These are phyloP conservation scores for Amorphotheca resinae DNA, from an alignment of 495 filamentous ascomycete genomes.

Conservation along the genomic window DNA sequence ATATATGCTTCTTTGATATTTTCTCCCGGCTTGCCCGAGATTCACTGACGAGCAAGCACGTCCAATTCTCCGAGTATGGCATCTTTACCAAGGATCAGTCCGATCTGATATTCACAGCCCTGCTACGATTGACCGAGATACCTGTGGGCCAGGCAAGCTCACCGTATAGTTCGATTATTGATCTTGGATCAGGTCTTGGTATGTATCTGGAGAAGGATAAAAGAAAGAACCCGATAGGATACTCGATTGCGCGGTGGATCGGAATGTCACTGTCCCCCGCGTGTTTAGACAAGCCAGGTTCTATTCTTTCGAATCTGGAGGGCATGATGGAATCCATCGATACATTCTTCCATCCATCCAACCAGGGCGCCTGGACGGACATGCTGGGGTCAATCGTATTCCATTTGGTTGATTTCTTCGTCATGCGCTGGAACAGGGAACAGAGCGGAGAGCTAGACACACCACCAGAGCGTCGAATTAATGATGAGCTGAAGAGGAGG, in stretches of 20 bases:
- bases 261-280: slow-evolving; percentile 84
- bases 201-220: slow-evolving; percentile 81
- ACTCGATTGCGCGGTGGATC: slow-evolving; percentile 92
- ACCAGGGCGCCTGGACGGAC: slow-evolving; percentile 85
- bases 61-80: slow-evolving; percentile 77
- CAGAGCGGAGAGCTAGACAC: slow-evolving; percentile 81
- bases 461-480: slow-evolving; percentile 67
- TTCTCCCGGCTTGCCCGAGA: slow-evolving; percentile 80
- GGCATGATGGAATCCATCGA: slow-evolving; percentile 92
- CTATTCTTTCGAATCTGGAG: slow-evolving; percentile 74
- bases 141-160: slow-evolving; percentile 93
- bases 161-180: slow-evolving; percentile 71
- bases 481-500: slow-evolving; percentile 63
- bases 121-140: slow-evolving; percentile 83
- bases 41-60: slow-evolving; percentile 55
- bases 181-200: slow-evolving; percentile 69
- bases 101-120: slow-evolving; percentile 81
- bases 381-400: slow-evolving; percentile 83
- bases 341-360: slow-evolving; percentile 98
- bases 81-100: slow-evolving; percentile 90
- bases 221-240: slow-evolving; percentile 80
- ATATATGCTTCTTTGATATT: slow-evolving; percentile 78
- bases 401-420: slow-evolving; percentile 90
- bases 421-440: slow-evolving; percentile 95
- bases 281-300: slow-evolving; percentile 65